Conservation (phyloP, 805 yeast species). For the Diddensiella santjacobensis region DNA sequence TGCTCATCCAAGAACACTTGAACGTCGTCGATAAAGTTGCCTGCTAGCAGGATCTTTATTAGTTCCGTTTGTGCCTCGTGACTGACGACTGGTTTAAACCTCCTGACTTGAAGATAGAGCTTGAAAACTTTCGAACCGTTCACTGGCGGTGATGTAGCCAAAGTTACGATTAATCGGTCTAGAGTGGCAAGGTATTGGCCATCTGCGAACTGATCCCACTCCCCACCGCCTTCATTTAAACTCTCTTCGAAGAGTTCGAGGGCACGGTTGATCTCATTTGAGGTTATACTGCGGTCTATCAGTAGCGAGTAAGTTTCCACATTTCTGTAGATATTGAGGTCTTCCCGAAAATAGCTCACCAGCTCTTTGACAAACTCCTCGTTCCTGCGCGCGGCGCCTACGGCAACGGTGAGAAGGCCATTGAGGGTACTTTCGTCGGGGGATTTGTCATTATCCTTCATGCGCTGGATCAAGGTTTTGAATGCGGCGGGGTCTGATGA, state of each 20-base stretch:
- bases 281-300: slow-evolving; percentile 34
- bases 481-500: slow-evolving; percentile 16
- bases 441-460: slow-evolving; percentile 19
- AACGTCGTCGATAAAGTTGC: slow-evolving; percentile 40
- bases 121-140: slow-evolving; percentile 31
- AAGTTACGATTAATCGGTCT: slow-evolving; percentile 29
- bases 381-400: slow-evolving; percentile 26
- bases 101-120: slow-evolving; percentile 42
- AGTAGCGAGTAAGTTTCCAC: slow-evolving; percentile 37
- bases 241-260: slow-evolving; percentile 36
- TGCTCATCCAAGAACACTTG: slow-evolving; percentile 43
- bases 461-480: slow-evolving; percentile 14
- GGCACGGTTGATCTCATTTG: slow-evolving; percentile 32
- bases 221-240: slow-evolving; percentile 37
- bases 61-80: slow-evolving; percentile 39
- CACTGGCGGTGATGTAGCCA: slow-evolving; percentile 27
- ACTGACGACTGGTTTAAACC: slow-evolving; percentile 38
- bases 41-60: slow-evolving; percentile 35
- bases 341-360: slow-evolving; percentile 32
- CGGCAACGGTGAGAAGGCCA: slow-evolving; percentile 26
- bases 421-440: slow-evolving; percentile 29
- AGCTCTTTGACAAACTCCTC: slow-evolving; percentile 24
- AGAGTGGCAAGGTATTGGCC: slow-evolving; percentile 23
- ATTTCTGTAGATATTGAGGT: slow-evolving; percentile 35
- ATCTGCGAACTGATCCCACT: slow-evolving; percentile 40